These are phyloP conservation scores for Trametes punicea DNA, from an alignment of 768 basidiomycete genomes.

Conservation along the genomic window DNA sequence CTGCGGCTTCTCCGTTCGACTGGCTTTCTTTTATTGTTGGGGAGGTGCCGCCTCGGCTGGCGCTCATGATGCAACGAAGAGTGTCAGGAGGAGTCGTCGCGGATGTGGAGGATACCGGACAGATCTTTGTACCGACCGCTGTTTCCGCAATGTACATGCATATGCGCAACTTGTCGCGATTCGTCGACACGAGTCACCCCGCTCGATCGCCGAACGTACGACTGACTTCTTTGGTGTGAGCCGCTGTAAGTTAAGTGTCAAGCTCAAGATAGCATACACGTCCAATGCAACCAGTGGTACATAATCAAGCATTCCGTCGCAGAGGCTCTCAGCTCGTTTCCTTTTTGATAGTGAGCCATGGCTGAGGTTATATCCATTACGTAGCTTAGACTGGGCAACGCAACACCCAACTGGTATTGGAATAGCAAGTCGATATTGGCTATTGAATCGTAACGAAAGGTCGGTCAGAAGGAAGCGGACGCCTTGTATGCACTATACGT, in stretches of 20 bases:
- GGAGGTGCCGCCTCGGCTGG: slow-evolving; percentile 73
- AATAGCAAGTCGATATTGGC: not conserved
- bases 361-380: too few species aligned
- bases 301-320: too few species aligned
- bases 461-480: slow-evolving; percentile 2
- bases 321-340: not conserved
- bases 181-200: too few species aligned
- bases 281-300: too few species aligned
- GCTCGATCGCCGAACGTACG: too few species aligned
- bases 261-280: too few species aligned
- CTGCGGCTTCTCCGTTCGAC: slow-evolving; percentile 41
- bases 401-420: not conserved
- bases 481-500: not conserved
- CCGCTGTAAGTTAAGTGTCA: too few species aligned
- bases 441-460: not conserved
- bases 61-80: slow-evolving; percentile 56
- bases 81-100: slow-evolving; percentile 36
- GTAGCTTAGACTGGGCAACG: too few species aligned
- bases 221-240: too few species aligned
- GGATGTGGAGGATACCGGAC: slow-evolving; percentile 34
- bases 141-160: not conserved
- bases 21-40: slow-evolving; percentile 39
- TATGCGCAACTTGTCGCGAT: too few species aligned
- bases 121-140: slow-evolving; percentile 15
- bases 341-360: too few species aligned